phyloP scores from a whole-genome alignment of 495 filamentous ascomycete species.

The Neurospora africana region DNA sequence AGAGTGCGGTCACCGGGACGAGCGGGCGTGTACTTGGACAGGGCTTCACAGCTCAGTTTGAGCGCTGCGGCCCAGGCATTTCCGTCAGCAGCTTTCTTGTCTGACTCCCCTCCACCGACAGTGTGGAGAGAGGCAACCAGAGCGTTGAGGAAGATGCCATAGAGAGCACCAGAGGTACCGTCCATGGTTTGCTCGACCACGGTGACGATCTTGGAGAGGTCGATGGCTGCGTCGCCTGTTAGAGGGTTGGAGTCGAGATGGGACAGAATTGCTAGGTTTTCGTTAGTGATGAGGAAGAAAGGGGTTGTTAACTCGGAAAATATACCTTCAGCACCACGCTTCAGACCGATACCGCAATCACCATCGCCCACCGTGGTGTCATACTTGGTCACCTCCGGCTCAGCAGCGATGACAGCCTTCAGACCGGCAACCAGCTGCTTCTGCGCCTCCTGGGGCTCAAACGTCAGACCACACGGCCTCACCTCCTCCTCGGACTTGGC shows the following conservation, averaged over 20 bases:
- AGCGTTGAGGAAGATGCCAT: slow-evolving; percentile 91
- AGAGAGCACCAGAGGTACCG: slow-evolving; percentile 89
- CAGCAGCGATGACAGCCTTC: slow-evolving; percentile 59
- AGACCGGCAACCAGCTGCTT: slow-evolving; percentile 57
- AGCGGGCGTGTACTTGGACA: slow-evolving; percentile 83
- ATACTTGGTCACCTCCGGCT: slow-evolving; percentile 76
- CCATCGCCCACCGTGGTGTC: slow-evolving; percentile 93
- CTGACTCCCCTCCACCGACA: not conserved
- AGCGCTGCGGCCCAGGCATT: slow-evolving; percentile 66
- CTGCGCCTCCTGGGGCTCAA: slow-evolving; percentile 40
- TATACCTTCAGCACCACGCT: slow-evolving; percentile 76
- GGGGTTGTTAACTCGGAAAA: not conserved
- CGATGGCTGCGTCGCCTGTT: slow-evolving; percentile 57
- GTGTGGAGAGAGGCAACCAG: slow-evolving; percentile 65
- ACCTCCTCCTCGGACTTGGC: slow-evolving; percentile 33
- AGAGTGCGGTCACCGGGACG: slow-evolving; percentile 81
- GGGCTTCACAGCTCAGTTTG: slow-evolving; percentile 53
- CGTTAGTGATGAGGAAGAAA: slow-evolving; percentile 1
- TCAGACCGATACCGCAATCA: slow-evolving; percentile 85
- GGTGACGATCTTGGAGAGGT: slow-evolving; percentile 64
- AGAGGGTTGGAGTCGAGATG: slow-evolving; percentile 48
- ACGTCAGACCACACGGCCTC: slow-evolving; percentile 58
- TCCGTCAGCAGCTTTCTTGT: slow-evolving; percentile 26
- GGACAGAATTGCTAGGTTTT: slow-evolving; percentile 49
- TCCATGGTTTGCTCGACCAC: slow-evolving; percentile 90